Base-by-base conservation (phyloP, 2,329 filamentous ascomycete genomes). In the Trichophyton mentagrophytes region DNA sequence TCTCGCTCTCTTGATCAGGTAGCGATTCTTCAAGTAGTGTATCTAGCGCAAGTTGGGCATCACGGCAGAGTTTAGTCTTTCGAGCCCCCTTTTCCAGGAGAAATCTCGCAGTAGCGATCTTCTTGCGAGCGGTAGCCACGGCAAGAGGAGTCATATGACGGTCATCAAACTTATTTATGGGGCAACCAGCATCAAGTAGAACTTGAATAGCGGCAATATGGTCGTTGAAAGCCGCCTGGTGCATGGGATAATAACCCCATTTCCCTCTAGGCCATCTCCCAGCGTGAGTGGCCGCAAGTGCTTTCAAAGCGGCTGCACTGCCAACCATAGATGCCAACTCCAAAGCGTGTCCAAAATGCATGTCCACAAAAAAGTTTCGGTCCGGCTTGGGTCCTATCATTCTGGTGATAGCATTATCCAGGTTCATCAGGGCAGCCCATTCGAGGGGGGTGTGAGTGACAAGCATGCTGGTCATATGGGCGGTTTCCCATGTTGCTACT, bases 261-360 rank as follows among this genome's bases (percentile, higher is more conserved):
- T 44, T n/a, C 1, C 17, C 8, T 15, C 11, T 25, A 6, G 55
- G 55, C 36, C 40, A 42, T n/a, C n/a, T 40, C 17, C 33, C 11
- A 1, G 11, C 3, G 6, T 25, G 55, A 22, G 55, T 57, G 20
- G 25, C 40, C 2, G 20, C 7, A 15, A 57, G 13, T 25, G 55
- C 36, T 17, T 44, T 40, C 9, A 57, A 36, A 13, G 55, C 36
- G 13, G 36, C 11, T 5, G 40, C 40, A 33, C 40, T 40, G 13
- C 55, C 55, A 22, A 42, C 36, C 55, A 57, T 57, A 25, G 55
- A 17, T 27, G 55, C 55, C 11, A 57, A 36, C 13, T 57, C 55
- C 17, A 57, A 13, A 13, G 55, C 55, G 9, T 5, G n/a, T 40
- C 17, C 36, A 20, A 25, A 17, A 5, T 30, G 22, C 20, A 42